These are phyloP conservation scores for Hypoxylon fragiforme DNA, from an alignment of 495 filamentous ascomycete species.

Conservation along the genomic window DNA sequence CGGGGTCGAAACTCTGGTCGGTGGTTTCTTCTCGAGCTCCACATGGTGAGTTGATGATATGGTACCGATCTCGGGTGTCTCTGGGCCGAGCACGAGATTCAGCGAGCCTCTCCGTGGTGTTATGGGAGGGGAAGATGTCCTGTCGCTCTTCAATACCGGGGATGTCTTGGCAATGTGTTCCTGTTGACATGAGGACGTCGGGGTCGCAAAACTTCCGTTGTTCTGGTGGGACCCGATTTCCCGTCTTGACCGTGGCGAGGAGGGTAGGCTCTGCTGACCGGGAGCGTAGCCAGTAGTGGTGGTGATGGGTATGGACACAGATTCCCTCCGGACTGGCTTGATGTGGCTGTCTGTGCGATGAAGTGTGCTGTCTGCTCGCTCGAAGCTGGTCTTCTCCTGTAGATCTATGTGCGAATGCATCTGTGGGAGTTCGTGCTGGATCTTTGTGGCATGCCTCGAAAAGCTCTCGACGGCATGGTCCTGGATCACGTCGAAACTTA, in stretches of 20 bases:
- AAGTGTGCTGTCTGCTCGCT: background rate
- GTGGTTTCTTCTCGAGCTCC: conserved; percentile 14
- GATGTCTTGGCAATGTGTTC: conserved; percentile 19
- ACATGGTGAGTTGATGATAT: conserved; percentile 19
- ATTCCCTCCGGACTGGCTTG: conserved; percentile 30
- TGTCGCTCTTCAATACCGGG: conserved; percentile 9
- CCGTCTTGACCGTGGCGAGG: conserved; percentile 1
- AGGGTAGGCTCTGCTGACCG: conserved; percentile 27
- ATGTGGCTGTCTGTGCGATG: conserved; percentile 5
- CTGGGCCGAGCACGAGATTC: conserved; percentile 35
- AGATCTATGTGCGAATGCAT: conserved; percentile 3
- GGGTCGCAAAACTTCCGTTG: conserved; percentile 5
- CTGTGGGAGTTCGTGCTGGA: conserved; percentile 12
- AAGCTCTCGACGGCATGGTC: conserved; percentile 24
- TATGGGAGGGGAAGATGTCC: conserved; percentile 42
- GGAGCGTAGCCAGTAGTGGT: conserved; percentile 58
- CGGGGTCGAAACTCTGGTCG: conserved; percentile 25
- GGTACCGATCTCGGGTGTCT: conserved; percentile 33
- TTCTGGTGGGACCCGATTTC: conserved; percentile 4
- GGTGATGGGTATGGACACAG: conserved; percentile 58
- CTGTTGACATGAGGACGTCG: conserved; percentile 10
- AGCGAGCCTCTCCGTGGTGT: conserved; percentile 42
- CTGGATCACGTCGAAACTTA: conserved; percentile 27
- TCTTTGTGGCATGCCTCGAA: conserved; percentile 3
- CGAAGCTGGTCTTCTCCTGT: conserved; percentile 16